Conservation (phyloP, 805 yeast species). For the Ogataea dorogensis region DNA sequence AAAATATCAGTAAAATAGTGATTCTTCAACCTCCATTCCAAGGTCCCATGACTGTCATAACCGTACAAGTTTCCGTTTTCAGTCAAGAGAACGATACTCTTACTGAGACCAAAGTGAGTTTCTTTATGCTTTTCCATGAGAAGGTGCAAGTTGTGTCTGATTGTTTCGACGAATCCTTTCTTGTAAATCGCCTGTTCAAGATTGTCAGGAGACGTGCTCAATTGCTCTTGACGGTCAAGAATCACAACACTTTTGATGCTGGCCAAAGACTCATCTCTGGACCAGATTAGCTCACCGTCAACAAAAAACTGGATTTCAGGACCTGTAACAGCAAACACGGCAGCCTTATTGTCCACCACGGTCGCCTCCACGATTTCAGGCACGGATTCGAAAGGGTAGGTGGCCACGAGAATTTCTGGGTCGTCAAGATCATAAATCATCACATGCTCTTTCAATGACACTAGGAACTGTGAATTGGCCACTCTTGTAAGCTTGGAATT, state of each 20-base stretch:
- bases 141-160: slow-evolving; percentile 28
- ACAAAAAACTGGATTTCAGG: slow-evolving; percentile 16
- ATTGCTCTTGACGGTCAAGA: slow-evolving; percentile 26
- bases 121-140: slow-evolving; percentile 21
- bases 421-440: slow-evolving; percentile 5
- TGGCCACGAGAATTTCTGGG: background rate
- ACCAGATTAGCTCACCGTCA: slow-evolving; percentile 37
- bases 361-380: slow-evolving; percentile 12
- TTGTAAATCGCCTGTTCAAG: slow-evolving; percentile 32
- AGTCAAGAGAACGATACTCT: slow-evolving; percentile 42
- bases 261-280: slow-evolving; percentile 43
- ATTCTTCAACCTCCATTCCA: slow-evolving; percentile 38
- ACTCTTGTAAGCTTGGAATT: slow-evolving; percentile 1
- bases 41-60: slow-evolving; percentile 32
- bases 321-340: slow-evolving; percentile 18
- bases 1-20: slow-evolving; percentile 8
- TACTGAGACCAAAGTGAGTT: slow-evolving; percentile 45
- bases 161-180: slow-evolving; percentile 34
- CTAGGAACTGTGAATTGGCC: slow-evolving; percentile 21
- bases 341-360: slow-evolving; percentile 7
- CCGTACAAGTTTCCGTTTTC: slow-evolving; percentile 42
- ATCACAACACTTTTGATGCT: slow-evolving; percentile 36
- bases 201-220: slow-evolving; percentile 29
- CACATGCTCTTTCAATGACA: background rate
- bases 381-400: background rate